phyloP scores from a whole-genome alignment of 2,329 filamentous ascomycete genomes.

The Leptosphaerulina australis region DNA sequence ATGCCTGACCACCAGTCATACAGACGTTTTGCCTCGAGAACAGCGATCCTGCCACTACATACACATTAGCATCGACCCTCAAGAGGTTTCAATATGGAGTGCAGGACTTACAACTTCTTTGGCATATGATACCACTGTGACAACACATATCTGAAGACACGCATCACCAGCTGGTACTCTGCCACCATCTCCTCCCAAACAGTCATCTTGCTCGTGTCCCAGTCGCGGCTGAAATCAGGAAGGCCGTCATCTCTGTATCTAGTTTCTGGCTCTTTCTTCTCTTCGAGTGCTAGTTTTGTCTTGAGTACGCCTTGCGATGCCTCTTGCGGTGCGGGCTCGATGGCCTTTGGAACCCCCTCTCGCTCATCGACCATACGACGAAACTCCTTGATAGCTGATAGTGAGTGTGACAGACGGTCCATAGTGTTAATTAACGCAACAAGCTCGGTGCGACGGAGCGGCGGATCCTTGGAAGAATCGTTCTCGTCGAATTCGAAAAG shows the following conservation, averaged over 20 bases:
- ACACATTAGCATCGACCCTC: slow-evolving; percentile 16
- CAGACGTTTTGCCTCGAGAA: slow-evolving; percentile 60
- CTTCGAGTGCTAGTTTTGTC: slow-evolving; percentile 36
- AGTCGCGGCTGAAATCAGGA: slow-evolving; percentile 51
- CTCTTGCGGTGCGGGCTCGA: slow-evolving; percentile 25
- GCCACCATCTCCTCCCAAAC: slow-evolving; percentile 64
- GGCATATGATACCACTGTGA: slow-evolving; percentile 74
- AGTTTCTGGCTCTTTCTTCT: slow-evolving; percentile 23
- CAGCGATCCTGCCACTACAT: slow-evolving; percentile 57
- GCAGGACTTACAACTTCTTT: slow-evolving; percentile 66
- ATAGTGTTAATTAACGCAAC: slow-evolving; percentile 96
- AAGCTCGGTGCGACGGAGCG: slow-evolving; percentile 84
- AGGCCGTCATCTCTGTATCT: slow-evolving; percentile 47
- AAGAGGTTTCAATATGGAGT: neutral
- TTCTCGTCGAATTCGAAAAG: slow-evolving; percentile 88
- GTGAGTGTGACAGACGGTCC: slow-evolving; percentile 80
- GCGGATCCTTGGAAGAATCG: slow-evolving; percentile 67
- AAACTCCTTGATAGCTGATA: slow-evolving; percentile 78
- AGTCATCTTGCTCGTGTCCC: slow-evolving; percentile 50
- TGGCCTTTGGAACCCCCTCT: slow-evolving; percentile 36
- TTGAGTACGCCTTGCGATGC: slow-evolving; percentile 40
- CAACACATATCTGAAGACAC: slow-evolving; percentile 69
- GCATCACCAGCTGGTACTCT: slow-evolving; percentile 69
- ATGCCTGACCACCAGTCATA: slow-evolving; percentile 70
- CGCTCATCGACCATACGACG: slow-evolving; percentile 57